Conservation (phyloP, 164 flowering plant genomes). For the Nymphaea colorata region DNA sequence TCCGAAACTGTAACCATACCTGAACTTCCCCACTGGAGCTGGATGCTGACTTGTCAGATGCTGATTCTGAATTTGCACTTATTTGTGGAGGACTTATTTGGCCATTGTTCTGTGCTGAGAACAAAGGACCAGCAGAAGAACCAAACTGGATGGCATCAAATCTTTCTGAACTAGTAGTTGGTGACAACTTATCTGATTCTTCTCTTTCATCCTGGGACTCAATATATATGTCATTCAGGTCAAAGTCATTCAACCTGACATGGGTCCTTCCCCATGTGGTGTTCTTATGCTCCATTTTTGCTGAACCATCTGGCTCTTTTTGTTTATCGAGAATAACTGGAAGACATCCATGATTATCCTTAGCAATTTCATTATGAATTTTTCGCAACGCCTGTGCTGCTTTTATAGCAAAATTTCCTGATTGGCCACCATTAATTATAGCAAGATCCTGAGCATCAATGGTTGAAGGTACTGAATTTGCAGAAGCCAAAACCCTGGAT, state of each 20-base stretch:
- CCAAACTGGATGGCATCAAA: neutral
- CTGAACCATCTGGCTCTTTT: neutral
- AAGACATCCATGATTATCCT: neutral
- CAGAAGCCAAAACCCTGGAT: neutral
- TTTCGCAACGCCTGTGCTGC: constrained; percentile 15
- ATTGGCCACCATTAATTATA: constrained; percentile 2
- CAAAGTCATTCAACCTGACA: constrained; percentile 2
- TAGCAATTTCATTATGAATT: constrained; percentile 1
- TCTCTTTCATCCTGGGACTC: constrained; percentile 4
- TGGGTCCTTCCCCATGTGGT: neutral
- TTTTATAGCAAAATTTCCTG: neutral
- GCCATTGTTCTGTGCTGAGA: neutral
- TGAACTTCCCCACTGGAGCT: constrained; percentile 4
- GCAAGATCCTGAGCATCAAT: constrained; percentile 8
- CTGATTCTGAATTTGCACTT: constrained; percentile 5
- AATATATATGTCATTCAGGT: constrained; percentile 3
- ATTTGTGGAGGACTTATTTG: constrained; percentile 3
- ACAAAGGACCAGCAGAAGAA: neutral
- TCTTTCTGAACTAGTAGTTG: neutral
- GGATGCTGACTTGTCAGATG: constrained; percentile 5
- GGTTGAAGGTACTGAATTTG: neutral
- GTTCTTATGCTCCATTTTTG: too few relatives aligned
- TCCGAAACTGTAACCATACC: neutral
- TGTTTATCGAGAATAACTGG: neutral
- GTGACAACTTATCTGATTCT: neutral